Evolutionary conservation across 805 yeast genomes (phyloP), one percentile per base, ranked within the genome.

Genomic region (Yamadazyma kitorensis): DNA sequence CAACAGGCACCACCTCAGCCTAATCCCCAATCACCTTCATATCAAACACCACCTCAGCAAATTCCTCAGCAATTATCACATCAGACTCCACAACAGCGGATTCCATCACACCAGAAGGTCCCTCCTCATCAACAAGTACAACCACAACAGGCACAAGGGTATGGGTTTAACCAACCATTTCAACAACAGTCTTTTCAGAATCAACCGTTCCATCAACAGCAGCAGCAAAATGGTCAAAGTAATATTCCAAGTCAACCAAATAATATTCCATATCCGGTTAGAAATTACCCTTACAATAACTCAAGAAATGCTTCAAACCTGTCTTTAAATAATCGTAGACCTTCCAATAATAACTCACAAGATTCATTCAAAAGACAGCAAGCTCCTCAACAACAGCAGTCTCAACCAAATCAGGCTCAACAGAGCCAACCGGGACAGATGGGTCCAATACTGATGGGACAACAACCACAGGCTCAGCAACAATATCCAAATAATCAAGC

Each of bases 191-290:
- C n/a, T n/a, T n/a, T n/a, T n/a, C n/a, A n/a, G n/a, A n/a, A n/a
- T n/a, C n/a, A n/a, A n/a, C n/a, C n/a, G n/a, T n/a, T n/a, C n/a
- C 45, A 39, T 7, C 39, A 24, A 17, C 38, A 39, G 21, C 41
- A 38, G 24, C 27, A 20, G 13, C 38, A 29, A 10, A 37, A 33
- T 13, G 25, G 14, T 11, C 44, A 29, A 14, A 30, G 17, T 15
- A 24, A 21, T 21, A 34, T 17, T 28, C 24, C 7, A n/a, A 25
- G 27, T 19, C 42, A n/a, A 24, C 23, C 24, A 32, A 32, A 8
- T 35, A 14, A 26, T 17, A 35, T 17, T 19, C 30, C 26, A 12
- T 6, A 23, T 34, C 16, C n/a, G 16, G 21, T 3, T 14, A 14
- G 11, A 3, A 13, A 17, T 11, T 12, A 19, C 6, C 31, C 39